Evolutionary conservation across 2,329 filamentous ascomycete genomes (phyloP).

Genomic region (Torrubiella hemipterigena): DNA sequence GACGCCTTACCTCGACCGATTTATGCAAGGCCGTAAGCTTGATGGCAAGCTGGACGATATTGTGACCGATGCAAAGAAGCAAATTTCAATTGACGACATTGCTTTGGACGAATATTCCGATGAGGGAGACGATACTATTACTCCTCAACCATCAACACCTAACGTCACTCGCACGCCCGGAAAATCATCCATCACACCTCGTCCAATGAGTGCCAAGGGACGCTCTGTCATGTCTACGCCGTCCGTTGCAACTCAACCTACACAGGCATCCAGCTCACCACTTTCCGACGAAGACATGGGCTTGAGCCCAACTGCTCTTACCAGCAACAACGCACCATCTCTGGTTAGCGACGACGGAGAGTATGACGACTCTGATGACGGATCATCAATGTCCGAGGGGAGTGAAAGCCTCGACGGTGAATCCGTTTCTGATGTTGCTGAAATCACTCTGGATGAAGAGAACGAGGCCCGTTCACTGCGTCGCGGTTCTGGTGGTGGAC

Average conservation of each 20-base stretch:
- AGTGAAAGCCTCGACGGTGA: constrained; percentile 47
- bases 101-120: constrained; percentile 44
- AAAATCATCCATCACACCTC: constrained; percentile 35
- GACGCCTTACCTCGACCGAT: constrained; percentile 54
- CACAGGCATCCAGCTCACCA: constrained; percentile 9
- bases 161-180: constrained; percentile 46
- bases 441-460: constrained; percentile 50
- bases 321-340: constrained; percentile 67
- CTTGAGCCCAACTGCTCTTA: constrained; percentile 55
- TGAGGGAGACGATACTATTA: constrained; percentile 15
- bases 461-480: constrained; percentile 33
- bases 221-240: constrained; percentile 25
- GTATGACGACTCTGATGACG: constrained; percentile 60
- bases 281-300: constrained; percentile 36
- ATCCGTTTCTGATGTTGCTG: constrained; percentile 46
- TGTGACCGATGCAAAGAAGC: constrained; percentile 47
- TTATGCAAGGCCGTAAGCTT: constrained; percentile 52
- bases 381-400: constrained; percentile 45
- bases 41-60: constrained; percentile 44
- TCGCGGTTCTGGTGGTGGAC: constrained; percentile 26
- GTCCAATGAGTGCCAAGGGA: constrained; percentile 48
- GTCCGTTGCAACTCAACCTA: constrained; percentile 12
- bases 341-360: constrained; percentile 73
- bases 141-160: constrained; percentile 19
- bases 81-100: constrained; percentile 35